These are phyloP conservation scores for Fusarium continuum DNA, from an alignment of 2,329 filamentous ascomycete genomes.

Conservation along the genomic window DNA sequence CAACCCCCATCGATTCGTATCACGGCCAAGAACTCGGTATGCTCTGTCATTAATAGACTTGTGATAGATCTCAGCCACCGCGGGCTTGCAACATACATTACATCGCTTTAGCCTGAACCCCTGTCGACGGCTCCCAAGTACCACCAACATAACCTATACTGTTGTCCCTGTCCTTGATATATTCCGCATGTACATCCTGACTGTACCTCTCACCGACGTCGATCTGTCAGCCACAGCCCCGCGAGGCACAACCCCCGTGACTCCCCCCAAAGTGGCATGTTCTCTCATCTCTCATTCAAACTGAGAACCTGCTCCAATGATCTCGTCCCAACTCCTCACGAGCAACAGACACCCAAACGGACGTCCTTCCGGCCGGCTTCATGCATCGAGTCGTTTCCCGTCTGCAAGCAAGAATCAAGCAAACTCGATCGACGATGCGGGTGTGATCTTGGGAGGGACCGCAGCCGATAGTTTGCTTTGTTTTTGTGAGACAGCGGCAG, in stretches of 20 bases:
- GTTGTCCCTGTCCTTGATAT: conserved; percentile 10
- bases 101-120: conserved; percentile 23
- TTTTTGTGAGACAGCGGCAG: conserved; percentile 14
- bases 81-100: conserved; percentile 21
- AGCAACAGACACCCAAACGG: conserved; percentile 18
- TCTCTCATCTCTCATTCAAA: conserved; percentile 21
- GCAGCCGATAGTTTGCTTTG: conserved; percentile 25
- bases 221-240: conserved; percentile 37
- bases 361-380: conserved; percentile 31
- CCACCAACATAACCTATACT: conserved; percentile 12
- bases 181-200: conserved; percentile 1
- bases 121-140: background rate
- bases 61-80: conserved; percentile 40
- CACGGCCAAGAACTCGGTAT: conserved; percentile 1
- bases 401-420: conserved; percentile 15
- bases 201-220: conserved; percentile 20
- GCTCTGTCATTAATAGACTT: conserved; percentile 21
- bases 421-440: conserved; percentile 27
- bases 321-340: conserved; percentile 9
- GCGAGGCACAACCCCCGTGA: conserved; percentile 36
- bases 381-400: conserved; percentile 25
- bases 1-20: background rate
- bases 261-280: conserved; percentile 30
- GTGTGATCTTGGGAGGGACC: conserved; percentile 12
- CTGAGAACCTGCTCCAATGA: conserved; percentile 22